Base-by-base conservation (phyloP, 1,139 yeast genomes). In the Torulaspora globosa region DNA sequence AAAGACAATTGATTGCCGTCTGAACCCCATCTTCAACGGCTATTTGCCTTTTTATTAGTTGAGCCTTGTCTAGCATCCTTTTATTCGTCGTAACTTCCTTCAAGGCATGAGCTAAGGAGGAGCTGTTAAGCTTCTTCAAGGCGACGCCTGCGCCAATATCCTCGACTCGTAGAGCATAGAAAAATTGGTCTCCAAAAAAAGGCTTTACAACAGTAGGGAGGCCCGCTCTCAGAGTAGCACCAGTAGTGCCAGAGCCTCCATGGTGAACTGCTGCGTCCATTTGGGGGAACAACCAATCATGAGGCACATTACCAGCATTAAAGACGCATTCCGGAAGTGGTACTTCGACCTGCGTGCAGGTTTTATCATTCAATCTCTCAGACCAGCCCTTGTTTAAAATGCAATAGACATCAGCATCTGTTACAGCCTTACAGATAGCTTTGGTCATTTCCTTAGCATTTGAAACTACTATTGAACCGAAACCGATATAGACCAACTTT, bases 201-300 rank as follows among this genome's bases (percentile, higher is more conserved):
- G 98, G 97, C 63, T 90, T 90, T 55, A 90, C 81, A 33, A 90
- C 77, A 0, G 96, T 87, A 0, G 97, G 97, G 27, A 85, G 63
- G 0, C 97, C 98, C 8, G 88, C 85, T 51, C 92, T 70, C 46
- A 90, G 65, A 2, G 94, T 77, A 0, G 97, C 96, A 9, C 98
- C 98, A 0, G 97, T 89, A 0, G 97, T 88, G 1, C 98, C 98
- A 0, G 96, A 84, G 0, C 98, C 98, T 31, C 98, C 98, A 65
- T 90, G 98, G 60, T 90, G 98, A 3, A 90, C 96, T 0, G 95
- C 96, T 0, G 92, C 97, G 67, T 90, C 96, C 36, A 92, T 72
- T 53, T 78, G 80, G 0, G 92, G 85, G 66, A 90, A 90, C 36
- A 90, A 70, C 97, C 97, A 92, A 65, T 89, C 96, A 63, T 90